These are phyloP conservation scores for Macaranga tanarius DNA, from an alignment of 441 rosid species.

Conservation along the genomic window DNA sequence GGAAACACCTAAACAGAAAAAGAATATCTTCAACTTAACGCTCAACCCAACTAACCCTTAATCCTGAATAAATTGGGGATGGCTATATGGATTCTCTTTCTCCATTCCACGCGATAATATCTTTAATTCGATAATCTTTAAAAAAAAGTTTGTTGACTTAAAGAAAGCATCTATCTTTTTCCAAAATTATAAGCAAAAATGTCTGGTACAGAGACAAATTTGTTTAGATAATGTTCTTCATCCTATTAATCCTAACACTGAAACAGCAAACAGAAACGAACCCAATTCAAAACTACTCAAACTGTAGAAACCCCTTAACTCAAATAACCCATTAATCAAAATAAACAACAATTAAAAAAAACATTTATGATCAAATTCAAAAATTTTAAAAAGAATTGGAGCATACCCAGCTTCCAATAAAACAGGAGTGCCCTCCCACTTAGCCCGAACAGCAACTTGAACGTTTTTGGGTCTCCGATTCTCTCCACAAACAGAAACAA, in stretches of 20 bases:
- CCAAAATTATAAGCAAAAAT: not conserved
- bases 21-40: not conserved
- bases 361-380: not conserved
- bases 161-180: not conserved
- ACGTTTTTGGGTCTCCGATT: slow-evolving; percentile 86
- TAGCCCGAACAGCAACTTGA: slow-evolving; percentile 84
- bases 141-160: not conserved
- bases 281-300: not conserved
- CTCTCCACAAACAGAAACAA: slow-evolving; percentile 49
- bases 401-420: slow-evolving; percentile 91
- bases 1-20: not conserved
- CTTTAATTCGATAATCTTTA: too few relatives aligned
- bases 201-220: not conserved
- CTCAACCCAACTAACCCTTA: too few relatives aligned
- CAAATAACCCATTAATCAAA: not conserved
- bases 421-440: slow-evolving; percentile 97
- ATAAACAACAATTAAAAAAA: not conserved
- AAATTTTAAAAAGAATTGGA: not conserved
- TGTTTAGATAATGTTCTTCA: not conserved
- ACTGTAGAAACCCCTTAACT: not conserved
- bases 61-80: too few relatives aligned
- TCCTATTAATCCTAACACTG: too few relatives aligned
- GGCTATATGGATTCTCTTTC: too few relatives aligned
- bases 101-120: too few relatives aligned
- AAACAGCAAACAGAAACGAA: not conserved